Evolutionary conservation across 495 filamentous ascomycete genomes (phyloP), one percentile per base, ranked within the genome.

Genomic region (Xylaria scruposa): DNA sequence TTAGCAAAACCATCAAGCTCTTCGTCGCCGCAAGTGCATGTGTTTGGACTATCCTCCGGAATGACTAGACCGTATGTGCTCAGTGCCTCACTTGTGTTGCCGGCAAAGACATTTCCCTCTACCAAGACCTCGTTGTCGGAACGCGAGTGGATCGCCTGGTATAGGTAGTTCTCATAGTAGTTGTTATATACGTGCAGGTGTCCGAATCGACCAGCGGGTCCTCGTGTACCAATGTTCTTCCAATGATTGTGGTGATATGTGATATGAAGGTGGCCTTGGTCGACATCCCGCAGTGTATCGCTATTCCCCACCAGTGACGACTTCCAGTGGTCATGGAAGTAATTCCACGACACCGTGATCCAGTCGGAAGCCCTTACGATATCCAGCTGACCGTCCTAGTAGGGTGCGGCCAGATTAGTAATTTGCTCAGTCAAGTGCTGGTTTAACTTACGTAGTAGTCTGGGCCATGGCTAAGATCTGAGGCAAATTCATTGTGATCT

Each of bases 311-410:
- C 74, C 12, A 88, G 78, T 0, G 81, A 82, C 40, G 82, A 81
- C 74, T 87, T 88, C 79, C 80, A 88, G 80, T 88, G 85, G 58
- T 88, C 85, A 77, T 88, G 85, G 68, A 88, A 68, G 73, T 78
- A 83, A 71, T 79, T 85, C 77, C 85, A 86, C 68, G 84, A 85
- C 26, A 88, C 78, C 53, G 85, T 88, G 70, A 88, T 75, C 74
- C 78, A 87, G 80, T 88, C 85, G 40, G 82, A 76, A 38, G 82
- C 85, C 71, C 85, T 83, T n/a, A 64, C 73, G 67, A 87, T 80
- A 70, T 88, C 85, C 59, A 87, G 76, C 2, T 85, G 81, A 49
- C 79, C 68, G 24, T 74, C 62, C 70, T 80, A 36, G 1, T 69
- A 46, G 12, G 76, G 53, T 40, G 70, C 75, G 75, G 49, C 76